These are phyloP conservation scores for Starmera dryadoides DNA, from an alignment of 805 yeast genomes.

Conservation along the genomic window DNA sequence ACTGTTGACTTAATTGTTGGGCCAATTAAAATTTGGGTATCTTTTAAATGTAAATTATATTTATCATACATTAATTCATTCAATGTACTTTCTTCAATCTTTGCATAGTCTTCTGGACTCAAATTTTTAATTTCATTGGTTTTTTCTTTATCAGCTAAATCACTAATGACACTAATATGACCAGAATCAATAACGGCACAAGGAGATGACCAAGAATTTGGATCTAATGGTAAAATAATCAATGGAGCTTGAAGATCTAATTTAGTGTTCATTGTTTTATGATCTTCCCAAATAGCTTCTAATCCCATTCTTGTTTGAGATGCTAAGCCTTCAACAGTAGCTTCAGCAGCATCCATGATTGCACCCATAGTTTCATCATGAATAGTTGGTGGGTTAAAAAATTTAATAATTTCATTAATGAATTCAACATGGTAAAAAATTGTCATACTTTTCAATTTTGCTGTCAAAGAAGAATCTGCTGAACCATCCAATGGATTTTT, in stretches of 20 bases:
- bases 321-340: conserved; percentile 86
- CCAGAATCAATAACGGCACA: conserved; percentile 95
- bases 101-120: conserved; percentile 64
- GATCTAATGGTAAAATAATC: conserved; percentile 78
- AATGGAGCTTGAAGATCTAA: conserved; percentile 93
- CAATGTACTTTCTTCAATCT: conserved; percentile 23
- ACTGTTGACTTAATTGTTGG: conserved; percentile 73
- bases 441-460: conserved; percentile 79
- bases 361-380: conserved; percentile 87
- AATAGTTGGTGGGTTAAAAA: conserved; percentile 81
- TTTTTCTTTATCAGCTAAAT: conserved; percentile 63
- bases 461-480: conserved; percentile 73
- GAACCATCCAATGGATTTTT: conserved; percentile 75
- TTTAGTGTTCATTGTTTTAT: conserved; percentile 78
- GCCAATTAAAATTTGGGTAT: conserved; percentile 86
- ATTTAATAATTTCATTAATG: conserved; percentile 62
- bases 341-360: conserved; percentile 89
- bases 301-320: conserved; percentile 86
- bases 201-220: conserved; percentile 73
- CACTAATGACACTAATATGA: conserved; percentile 78
- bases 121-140: conserved; percentile 65
- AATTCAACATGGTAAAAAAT: conserved; percentile 84
- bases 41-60: conserved; percentile 67
- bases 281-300: conserved; percentile 91
- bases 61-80: conserved; percentile 80